Base-by-base conservation (phyloP, 2,329 filamentous ascomycete genomes). In the Paracorniculantispora psalliotae region DNA sequence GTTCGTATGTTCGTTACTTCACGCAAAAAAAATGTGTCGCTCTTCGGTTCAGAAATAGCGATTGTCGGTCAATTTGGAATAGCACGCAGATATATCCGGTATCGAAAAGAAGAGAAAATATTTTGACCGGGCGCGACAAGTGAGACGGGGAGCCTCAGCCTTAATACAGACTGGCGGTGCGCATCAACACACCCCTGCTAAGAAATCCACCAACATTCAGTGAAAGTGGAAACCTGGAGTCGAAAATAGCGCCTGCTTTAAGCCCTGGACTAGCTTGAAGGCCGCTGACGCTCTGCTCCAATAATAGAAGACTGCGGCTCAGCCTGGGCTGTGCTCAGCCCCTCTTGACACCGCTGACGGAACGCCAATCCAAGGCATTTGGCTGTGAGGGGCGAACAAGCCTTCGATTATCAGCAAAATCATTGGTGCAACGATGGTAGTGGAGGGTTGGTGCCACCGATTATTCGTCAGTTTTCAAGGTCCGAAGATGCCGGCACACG, bases 281-380 rank as follows among this genome's bases (percentile, higher is more conserved):
- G 25, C 23, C 13, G 25, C 46, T 43, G 47, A 9, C 23, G 25
- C 12, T 37, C 13, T 33, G 44, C 28, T 43, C 55, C 55, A 57
- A 57, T 50, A n/a, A 57, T 35, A 57, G 25, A 39, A 49, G 39
- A 12, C 17, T 10, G 44, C 30, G 53, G 30, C 53, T 13, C 46
- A 44, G 55, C 46, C 46, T 57, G 10, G 44, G 44, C 28, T 25
- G 26, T 57, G 35, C 46, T 43, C 46, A 47, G 55, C 55, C 55
- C 46, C 55, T 47, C 35, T 23, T 9, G 12, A 21, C 21, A 13
- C 25, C 25, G 54, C 33, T 41, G 44, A 41, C 17, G 17, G 28
- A 26, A 12, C 17, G 7, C 41, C 30, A 19, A 26, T 39, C 19
- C 47, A 33, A 17, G 28, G 13, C 43, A 2, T 26, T 26, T 26